These are phyloP conservation scores for Sclerotinia glacialis DNA, from an alignment of 2,329 filamentous ascomycete species.

Conservation along the genomic window DNA sequence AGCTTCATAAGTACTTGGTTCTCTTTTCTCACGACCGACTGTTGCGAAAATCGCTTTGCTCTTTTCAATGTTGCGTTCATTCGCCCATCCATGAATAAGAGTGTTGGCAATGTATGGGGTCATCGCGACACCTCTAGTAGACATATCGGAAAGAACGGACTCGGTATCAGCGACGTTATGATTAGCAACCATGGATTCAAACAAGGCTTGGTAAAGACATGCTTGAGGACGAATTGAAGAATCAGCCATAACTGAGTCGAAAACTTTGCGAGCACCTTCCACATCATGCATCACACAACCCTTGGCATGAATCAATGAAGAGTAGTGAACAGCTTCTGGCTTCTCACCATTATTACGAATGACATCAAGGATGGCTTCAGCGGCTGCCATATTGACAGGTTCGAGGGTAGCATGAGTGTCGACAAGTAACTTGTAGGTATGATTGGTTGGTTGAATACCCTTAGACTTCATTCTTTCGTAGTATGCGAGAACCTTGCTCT, in stretches of 20 bases:
- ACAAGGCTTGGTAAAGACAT: constrained; percentile 92
- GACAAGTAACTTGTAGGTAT: constrained; percentile 96
- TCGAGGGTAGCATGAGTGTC: constrained; percentile 94
- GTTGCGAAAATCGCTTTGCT: constrained; percentile 75
- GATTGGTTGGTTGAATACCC: constrained; percentile 85
- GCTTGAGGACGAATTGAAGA: constrained; percentile 68
- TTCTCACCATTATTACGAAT: constrained; percentile 72
- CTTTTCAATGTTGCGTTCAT: constrained; percentile 75
- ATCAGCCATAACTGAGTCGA: constrained; percentile 74
- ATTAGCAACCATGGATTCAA: constrained; percentile 96
- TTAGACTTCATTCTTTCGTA: constrained; percentile 90
- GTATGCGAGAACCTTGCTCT: constrained; percentile 87
- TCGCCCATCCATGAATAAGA: constrained; percentile 93
- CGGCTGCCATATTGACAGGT: constrained; percentile 82
- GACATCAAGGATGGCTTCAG: constrained; percentile 75
- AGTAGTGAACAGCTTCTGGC: constrained; percentile 92
- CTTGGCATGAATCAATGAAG: constrained; percentile 91
- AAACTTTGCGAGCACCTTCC: constrained; percentile 74
- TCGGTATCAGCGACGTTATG: constrained; percentile 77
- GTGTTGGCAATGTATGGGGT: constrained; percentile 99
- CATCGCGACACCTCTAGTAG: constrained; percentile 68
- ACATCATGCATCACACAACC: constrained; percentile 94
- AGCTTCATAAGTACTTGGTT: constrained; percentile 97
- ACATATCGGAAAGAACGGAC: constrained; percentile 73
- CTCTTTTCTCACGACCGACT: constrained; percentile 75